phyloP scores from a whole-genome alignment of 768 basidiomycete species.

The Xerocomellus chrysenteron region DNA sequence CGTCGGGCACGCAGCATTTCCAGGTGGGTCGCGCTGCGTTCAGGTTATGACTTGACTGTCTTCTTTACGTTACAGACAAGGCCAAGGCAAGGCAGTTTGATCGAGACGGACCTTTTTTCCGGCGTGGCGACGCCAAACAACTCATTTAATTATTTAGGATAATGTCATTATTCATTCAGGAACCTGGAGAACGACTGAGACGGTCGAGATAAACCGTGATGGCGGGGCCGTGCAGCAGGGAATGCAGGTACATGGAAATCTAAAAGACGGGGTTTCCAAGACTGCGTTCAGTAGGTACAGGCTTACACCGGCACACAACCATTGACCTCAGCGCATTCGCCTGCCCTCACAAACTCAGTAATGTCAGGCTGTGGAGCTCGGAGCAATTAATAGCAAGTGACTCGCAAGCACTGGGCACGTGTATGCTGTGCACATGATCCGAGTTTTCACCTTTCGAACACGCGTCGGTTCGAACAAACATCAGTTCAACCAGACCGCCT shows the following conservation, averaged over 20 bases:
- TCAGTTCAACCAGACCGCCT: not conserved
- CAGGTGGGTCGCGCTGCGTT: slow-evolving; percentile 4
- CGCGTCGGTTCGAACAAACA: not conserved
- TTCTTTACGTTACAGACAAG: slow-evolving; percentile 5
- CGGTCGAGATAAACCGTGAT: not conserved
- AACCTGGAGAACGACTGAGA: not conserved
- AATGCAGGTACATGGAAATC: not conserved
- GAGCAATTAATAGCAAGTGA: not conserved
- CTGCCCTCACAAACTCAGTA: not conserved
- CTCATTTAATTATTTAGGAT: not conserved
- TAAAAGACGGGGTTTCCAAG: not conserved
- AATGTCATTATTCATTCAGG: not conserved
- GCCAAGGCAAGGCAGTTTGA: not conserved
- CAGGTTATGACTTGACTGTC: not conserved
- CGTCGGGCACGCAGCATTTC: not conserved
- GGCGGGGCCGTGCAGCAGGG: not conserved
- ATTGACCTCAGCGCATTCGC: not conserved
- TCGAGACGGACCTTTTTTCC: not conserved
- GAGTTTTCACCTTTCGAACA: not conserved
- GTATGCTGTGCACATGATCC: not conserved
- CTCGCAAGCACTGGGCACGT: not conserved
- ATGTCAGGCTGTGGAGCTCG: not conserved
- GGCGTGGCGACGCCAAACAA: not conserved
- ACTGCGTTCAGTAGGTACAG: not conserved
- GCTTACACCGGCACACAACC: not conserved